Conservation (phyloP, 2,329 filamentous ascomycete species). For the Beauveria australis region DNA sequence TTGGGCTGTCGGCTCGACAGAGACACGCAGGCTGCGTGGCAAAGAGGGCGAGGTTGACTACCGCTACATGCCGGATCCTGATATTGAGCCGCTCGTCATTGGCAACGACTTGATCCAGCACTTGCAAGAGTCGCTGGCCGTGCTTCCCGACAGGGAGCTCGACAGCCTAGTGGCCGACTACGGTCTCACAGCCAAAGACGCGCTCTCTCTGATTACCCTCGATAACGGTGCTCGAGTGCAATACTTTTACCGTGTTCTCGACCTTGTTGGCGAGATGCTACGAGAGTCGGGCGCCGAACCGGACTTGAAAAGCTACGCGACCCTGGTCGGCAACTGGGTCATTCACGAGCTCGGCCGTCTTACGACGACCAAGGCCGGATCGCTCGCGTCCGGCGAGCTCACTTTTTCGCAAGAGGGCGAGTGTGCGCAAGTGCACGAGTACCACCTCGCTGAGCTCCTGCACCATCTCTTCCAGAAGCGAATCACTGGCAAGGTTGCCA, state of each 20-base stretch:
- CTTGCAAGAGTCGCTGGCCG: conserved; percentile 56
- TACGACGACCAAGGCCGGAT: conserved; percentile 40
- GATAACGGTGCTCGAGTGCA: conserved; percentile 74
- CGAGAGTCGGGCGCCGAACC: conserved; percentile 12
- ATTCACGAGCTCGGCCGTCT: conserved; percentile 68
- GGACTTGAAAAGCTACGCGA: conserved; percentile 30
- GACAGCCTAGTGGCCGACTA: conserved; percentile 54
- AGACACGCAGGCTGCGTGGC: conserved; percentile 73
- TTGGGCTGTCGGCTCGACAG: conserved; percentile 77
- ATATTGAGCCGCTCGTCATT: conserved; percentile 73
- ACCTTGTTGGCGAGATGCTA: conserved; percentile 30
- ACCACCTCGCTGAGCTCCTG: conserved; percentile 43
- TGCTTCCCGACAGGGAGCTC: conserved; percentile 63
- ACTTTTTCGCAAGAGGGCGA: conserved; percentile 41
- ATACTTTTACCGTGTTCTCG: conserved; percentile 66
- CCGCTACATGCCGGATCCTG: conserved; percentile 95
- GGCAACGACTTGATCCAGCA: conserved; percentile 59
- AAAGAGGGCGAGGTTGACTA: conserved; percentile 98
- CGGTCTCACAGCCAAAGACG: conserved; percentile 71
- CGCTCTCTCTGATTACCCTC: conserved; percentile 66
- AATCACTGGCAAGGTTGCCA: conserved; percentile 50
- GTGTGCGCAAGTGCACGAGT: conserved; percentile 37
- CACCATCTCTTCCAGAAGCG: conserved; percentile 36
- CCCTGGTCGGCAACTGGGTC: conserved; percentile 56
- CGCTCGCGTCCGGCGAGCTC: conserved; percentile 29